A percentile compares a stretch with the other conserved stretches of the same genome.
These are phyloP conservation scores for Clavariopsis aquatica DNA, from an alignment of 495 filamentous ascomycete genomes.

Conservation along the genomic window DNA sequence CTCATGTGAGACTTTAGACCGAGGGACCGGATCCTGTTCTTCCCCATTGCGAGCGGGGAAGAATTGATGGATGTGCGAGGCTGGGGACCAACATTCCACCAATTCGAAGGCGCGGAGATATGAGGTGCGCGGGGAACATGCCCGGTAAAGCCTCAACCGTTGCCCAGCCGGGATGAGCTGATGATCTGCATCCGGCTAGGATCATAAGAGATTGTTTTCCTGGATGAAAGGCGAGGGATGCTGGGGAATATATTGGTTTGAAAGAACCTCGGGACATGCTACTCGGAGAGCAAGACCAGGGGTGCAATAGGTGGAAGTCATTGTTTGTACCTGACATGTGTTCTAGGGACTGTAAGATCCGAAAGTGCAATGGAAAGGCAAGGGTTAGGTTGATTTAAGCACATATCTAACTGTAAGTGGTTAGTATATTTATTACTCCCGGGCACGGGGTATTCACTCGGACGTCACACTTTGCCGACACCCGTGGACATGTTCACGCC, in stretches of 20 bases:
- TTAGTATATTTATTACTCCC: too few species aligned
- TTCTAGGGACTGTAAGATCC: too few species aligned
- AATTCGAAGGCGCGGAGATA: conserved; percentile 22
- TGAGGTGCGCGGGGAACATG: conserved; percentile 16
- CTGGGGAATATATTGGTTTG: neutral
- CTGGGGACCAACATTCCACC: conserved; percentile 19
- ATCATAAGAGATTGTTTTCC: neutral
- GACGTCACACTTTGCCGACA: too few species aligned
- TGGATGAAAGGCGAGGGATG: neutral
- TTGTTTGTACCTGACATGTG: neutral
- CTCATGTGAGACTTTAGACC: conserved; percentile 16
- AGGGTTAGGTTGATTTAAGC: too few species aligned
- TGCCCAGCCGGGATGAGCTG: conserved; percentile 26
- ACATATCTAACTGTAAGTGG: too few species aligned
- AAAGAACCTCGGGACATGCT: neutral
- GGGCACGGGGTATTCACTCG: too few species aligned
- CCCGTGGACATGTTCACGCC: too few species aligned
- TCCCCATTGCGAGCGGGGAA: conserved; percentile 3
- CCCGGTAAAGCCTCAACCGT: conserved; percentile 21
- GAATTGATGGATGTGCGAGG: conserved; percentile 4
- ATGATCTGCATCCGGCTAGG: conserved; percentile 10
- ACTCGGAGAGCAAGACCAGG: neutral
- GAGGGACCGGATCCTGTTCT: neutral
- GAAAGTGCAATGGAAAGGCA: too few species aligned
- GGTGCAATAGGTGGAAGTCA: neutral